phyloP scores from a whole-genome alignment of 169 alveolate species.

The Plasmodium chabaudi region DNA sequence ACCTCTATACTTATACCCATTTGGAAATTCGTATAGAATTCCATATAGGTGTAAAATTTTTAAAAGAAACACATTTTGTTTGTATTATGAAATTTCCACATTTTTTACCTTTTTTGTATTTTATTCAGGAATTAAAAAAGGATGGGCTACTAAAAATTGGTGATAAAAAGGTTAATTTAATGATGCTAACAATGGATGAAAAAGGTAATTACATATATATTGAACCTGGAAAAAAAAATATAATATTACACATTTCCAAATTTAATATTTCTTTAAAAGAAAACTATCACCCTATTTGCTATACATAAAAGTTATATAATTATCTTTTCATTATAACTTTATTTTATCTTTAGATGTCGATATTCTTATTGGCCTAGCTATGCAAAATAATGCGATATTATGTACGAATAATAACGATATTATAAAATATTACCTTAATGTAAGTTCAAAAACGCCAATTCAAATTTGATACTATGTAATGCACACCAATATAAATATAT shows the following conservation, averaged over 20 bases:
- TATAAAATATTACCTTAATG: conserved; percentile 52
- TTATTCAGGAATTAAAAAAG: conserved; percentile 53
- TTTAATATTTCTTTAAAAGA: not conserved
- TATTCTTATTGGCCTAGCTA: conserved; percentile 27
- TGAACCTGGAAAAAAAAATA: conserved; percentile 9
- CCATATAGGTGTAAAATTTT: no score
- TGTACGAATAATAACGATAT: conserved; percentile 67
- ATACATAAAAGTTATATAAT: not conserved
- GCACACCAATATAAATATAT: not conserved
- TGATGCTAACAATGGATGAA: conserved; percentile 58
- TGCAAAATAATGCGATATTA: conserved; percentile 38
- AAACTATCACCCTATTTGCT: not conserved
- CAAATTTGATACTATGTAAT: not conserved
- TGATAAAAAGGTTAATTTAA: conserved; percentile 12
- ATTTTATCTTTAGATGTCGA: conserved; percentile 27
- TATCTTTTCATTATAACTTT: not conserved
- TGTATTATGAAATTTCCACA: not conserved
- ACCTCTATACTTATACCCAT: no score
- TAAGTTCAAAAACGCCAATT: conserved; percentile 2
- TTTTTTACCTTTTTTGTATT: not conserved
- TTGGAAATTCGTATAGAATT: no score
- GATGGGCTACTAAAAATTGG: conserved; percentile 63
- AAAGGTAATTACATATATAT: conserved; percentile 36
- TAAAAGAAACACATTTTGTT: no score
- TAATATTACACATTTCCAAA: not conserved